Conservation (phyloP, 129 eudicot genomes). For the Calendula officinalis region DNA sequence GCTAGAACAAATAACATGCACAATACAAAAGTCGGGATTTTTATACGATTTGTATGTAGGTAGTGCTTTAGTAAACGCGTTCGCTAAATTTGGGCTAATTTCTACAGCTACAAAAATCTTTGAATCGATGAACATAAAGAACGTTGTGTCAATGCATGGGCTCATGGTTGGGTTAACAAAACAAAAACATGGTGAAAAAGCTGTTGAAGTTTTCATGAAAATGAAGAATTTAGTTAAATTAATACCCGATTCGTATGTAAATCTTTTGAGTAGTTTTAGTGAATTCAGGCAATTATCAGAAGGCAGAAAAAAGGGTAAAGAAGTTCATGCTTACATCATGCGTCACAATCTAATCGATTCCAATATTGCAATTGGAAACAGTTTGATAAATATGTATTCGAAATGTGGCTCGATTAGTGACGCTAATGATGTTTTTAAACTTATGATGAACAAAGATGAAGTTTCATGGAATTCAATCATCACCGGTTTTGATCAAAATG, state of each 20-base stretch:
- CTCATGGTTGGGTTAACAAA: slow-evolving; percentile 84
- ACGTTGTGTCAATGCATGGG: slow-evolving; percentile 78
- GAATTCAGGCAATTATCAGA: slow-evolving; percentile 51
- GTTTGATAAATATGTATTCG: slow-evolving; percentile 79
- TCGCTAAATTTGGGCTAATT: slow-evolving; percentile 49
- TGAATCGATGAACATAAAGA: slow-evolving; percentile 59
- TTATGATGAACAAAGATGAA: slow-evolving; percentile 57
- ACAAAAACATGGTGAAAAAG: slow-evolving; percentile 74
- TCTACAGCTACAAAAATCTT: slow-evolving; percentile 56
- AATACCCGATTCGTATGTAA: slow-evolving; percentile 67
- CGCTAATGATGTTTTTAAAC: slow-evolving; percentile 51
- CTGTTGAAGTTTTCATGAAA: slow-evolving; percentile 50
- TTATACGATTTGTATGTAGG: slow-evolving; percentile 76
- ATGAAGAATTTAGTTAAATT: slow-evolving; percentile 50
- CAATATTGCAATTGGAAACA: slow-evolving; percentile 64
- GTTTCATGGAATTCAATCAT: slow-evolving; percentile 86
- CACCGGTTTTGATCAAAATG: slow-evolving; percentile 79
- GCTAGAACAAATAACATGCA: slow-evolving; percentile 66
- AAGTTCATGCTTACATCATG: slow-evolving; percentile 65
- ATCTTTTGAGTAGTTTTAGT: slow-evolving; percentile 65
- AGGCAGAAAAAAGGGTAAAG: slow-evolving; percentile 64
- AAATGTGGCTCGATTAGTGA: slow-evolving; percentile 65
- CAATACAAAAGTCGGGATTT: slow-evolving; percentile 54
- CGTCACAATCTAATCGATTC: slow-evolving; percentile 51
- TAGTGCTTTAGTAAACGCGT: slow-evolving; percentile 82